Evolutionary conservation across 768 basidiomycete species (phyloP), one percentile per base, ranked within the genome.

Genomic region (Mycena albidolilacea): DNA sequence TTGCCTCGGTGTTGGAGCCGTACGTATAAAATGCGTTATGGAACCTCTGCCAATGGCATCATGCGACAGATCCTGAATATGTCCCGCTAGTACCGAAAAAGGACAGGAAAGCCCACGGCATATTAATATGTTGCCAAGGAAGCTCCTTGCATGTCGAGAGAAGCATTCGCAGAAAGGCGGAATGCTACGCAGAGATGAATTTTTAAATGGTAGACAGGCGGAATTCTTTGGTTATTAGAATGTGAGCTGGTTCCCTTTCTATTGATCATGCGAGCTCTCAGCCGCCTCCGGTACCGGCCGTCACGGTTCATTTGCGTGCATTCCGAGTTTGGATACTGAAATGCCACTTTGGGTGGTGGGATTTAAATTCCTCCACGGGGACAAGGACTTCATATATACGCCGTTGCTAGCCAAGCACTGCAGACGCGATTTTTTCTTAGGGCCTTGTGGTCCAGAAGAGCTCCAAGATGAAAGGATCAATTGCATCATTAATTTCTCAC

Each of bases 401-500:
- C 30, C 61, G 68, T 55, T 55, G 61, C 57, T 41, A 37, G 11
- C 44, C 46, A 60, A 59, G 23, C 23, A 30, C 30, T 30, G 30
- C 30, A 30, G 30, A 30, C 30, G 3, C 30, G 30, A 30, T 30
- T 30, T 30, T 30, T 30, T 30, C 30, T 30, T 30, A 52, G 41
- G 23, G 23, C 62, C 62, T 59, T 64, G 69, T 58, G 69, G 57
- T 44, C 23, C 37, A 65, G 62, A 71, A 65, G 64, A 58, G 64
- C 44, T 58, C 46, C 39, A 52, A 35, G 39, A 21, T 54, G 50
- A 39, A 21, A 14, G 21, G 30, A 65, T 30, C 30, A 52, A 71
- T 71, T 59, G 60, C 65, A 65, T 60, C 57, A 65, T 71, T 64
- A 71, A 21, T 15, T 66, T 72, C 71, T 35, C 71, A 72, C 65